Evolutionary conservation across 306 rosid species (phyloP).

Genomic region (Mimosa bimucronata): DNA sequence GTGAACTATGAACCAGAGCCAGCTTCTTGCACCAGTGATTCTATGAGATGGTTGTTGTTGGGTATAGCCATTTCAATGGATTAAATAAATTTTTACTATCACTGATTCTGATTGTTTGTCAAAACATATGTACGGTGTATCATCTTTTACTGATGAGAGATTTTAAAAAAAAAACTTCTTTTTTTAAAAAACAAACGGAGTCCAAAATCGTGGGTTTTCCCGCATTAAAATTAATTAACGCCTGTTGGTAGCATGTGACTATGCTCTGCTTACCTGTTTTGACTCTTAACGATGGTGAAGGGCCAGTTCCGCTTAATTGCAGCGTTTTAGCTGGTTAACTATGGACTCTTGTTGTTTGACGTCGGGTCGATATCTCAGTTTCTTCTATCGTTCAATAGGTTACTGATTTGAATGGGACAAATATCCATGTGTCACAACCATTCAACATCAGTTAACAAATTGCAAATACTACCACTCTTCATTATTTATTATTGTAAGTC

Average conservation of each 20-base stretch:
- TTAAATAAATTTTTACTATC: neutral
- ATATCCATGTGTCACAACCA: neutral
- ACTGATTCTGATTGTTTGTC: neutral
- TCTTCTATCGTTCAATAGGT: neutral
- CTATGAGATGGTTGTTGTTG: neutral
- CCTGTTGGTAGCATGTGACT: neutral
- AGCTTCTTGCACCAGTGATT: neutral
- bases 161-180: neutral
- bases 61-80: constrained; percentile 2
- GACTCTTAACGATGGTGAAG: neutral
- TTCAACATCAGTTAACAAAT: neutral
- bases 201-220: neutral
- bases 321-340: neutral
- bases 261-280: neutral
- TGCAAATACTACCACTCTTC: no score
- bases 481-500: no score
- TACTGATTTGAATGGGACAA: neutral
- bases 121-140: neutral
- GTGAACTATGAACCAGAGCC: neutral
- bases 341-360: constrained; percentile 18
- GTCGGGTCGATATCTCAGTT: neutral
- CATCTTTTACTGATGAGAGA: neutral
- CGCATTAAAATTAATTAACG: no score
- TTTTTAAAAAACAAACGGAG: neutral
- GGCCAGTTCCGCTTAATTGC: neutral